Base-by-base conservation (phyloP, 163 green algal species). In the Scenedesmus sp. region DNA sequence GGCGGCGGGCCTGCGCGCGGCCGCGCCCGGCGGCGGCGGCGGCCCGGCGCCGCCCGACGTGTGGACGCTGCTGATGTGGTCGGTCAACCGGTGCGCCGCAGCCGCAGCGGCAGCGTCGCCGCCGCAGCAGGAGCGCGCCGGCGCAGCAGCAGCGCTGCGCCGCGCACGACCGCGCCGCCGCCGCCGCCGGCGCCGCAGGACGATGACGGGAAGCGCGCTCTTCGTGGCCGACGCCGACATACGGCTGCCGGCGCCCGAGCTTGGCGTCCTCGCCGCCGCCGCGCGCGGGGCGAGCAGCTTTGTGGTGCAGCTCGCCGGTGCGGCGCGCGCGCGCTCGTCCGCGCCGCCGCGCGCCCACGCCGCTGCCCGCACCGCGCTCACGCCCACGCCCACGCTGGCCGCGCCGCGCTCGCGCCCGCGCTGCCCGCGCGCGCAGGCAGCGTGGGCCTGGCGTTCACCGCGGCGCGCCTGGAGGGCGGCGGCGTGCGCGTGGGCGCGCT, bases 61-160 rank as follows among this genome's bases (percentile, higher is more conserved):
- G 11, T 77, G 53, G 54, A 77, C 69, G 5, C 45, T 77, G 36
- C 50, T 77, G 36, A n/a, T 77, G 33, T 77, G 69, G 69, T 42
- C 69, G 13, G 22, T 77, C 26, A 62, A 56, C 22, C 66, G 69
- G 69, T 77, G 26, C 6, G 54, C 10, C n/a, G n/a, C n/a, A n/a
- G n/a, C n/a, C n/a, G n/a, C n/a, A n/a, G n/a, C n/a, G n/a, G n/a
- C n/a, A n/a, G n/a, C n/a, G n/a, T n/a, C n/a, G n/a, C n/a, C n/a
- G n/a, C n/a, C n/a, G n/a, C n/a, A n/a, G n/a, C n/a, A n/a, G n/a
- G n/a, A n/a, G n/a, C n/a, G n/a, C n/a, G n/a, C n/a, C n/a, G n/a
- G n/a, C n/a, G n/a, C n/a, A n/a, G n/a, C n/a, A n/a, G n/a, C n/a
- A n/a, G n/a, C n/a, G n/a, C n/a, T n/a, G n/a, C n/a, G n/a, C n/a